A percentile compares a stretch with the other conserved stretches of the same genome.
Conservation (phyloP, 2,329 filamentous ascomycete genomes). For the Raffaelea deltoideospora region DNA sequence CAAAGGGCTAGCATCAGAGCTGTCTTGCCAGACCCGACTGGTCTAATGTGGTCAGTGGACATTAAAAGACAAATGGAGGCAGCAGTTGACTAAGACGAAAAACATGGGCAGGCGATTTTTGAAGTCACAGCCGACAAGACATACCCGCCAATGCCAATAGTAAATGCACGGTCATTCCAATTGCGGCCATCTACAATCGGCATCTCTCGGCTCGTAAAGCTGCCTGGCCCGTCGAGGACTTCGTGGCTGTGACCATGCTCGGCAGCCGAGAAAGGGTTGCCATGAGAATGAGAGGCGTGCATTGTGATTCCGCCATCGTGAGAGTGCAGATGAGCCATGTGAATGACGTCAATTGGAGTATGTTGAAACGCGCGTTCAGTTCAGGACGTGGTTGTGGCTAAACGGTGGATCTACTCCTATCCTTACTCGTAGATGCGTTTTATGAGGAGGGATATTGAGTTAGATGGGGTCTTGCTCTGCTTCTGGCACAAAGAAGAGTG, state of each 20-base stretch:
- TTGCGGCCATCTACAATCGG: slow-evolving; percentile 77
- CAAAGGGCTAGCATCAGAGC: slow-evolving; percentile 92
- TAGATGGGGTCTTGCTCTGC: too few species aligned
- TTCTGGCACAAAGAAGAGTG: too few species aligned
- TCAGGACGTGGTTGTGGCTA: too few species aligned
- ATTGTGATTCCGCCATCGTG: slow-evolving; percentile 31
- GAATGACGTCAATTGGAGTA: not conserved
- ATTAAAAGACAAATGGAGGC: too few species aligned
- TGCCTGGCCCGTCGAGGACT: slow-evolving; percentile 85
- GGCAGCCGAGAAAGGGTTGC: slow-evolving; percentile 30
- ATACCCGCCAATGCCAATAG: slow-evolving; percentile 94
- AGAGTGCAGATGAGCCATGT: slow-evolving; percentile 11
- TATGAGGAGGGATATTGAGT: too few species aligned
- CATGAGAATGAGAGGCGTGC: slow-evolving; percentile 29
- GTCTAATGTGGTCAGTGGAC: slow-evolving; percentile 43
- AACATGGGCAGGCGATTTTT: too few species aligned
- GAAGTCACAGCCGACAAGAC: too few species aligned
- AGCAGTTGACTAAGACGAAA: too few species aligned
- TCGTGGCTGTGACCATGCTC: slow-evolving; percentile 94
- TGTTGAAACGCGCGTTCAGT: too few species aligned
- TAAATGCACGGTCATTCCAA: slow-evolving; percentile 84
- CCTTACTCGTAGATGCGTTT: too few species aligned
- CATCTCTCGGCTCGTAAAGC: slow-evolving; percentile 81
- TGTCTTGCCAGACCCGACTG: slow-evolving; percentile 93
- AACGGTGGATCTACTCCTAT: too few species aligned